These are phyloP conservation scores for Bacterosira constricta DNA, from an alignment of 108 stramenopile species.

Conservation along the genomic window DNA sequence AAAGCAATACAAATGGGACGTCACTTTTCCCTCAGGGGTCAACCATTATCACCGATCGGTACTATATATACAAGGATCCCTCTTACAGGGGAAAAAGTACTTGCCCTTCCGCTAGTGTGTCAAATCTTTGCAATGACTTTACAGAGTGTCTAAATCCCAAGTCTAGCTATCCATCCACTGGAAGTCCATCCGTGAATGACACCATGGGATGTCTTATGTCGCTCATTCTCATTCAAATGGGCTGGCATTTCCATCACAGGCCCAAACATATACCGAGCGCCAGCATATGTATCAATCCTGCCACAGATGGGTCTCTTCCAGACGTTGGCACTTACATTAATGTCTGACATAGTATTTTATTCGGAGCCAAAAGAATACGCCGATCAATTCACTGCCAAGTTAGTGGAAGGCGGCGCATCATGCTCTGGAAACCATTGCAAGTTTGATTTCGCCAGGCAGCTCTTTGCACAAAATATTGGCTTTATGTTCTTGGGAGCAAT, in stretches of 20 bases:
- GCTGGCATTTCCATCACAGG: slow-evolving; percentile 28
- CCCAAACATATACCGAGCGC: slow-evolving; percentile 19
- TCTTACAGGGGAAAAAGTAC: slow-evolving; percentile 6
- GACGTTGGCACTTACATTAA: slow-evolving; percentile 28
- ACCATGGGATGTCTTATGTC: slow-evolving; percentile 43
- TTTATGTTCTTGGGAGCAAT: slow-evolving; percentile 53
- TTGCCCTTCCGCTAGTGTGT: slow-evolving; percentile 26
- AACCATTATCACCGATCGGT: slow-evolving; percentile 6
- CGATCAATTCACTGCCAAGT: slow-evolving; percentile 31
- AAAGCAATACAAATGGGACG: slow-evolving; percentile 24
- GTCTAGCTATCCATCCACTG: slow-evolving; percentile 21
- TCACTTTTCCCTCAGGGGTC: slow-evolving; percentile 37
- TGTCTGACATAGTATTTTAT: slow-evolving; percentile 44
- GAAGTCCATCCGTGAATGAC: slow-evolving; percentile 46
- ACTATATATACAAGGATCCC: no score
- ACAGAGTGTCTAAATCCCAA: slow-evolving; percentile 9
- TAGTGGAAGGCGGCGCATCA: slow-evolving; percentile 26
- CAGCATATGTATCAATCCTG: slow-evolving; percentile 39
- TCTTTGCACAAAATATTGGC: slow-evolving; percentile 30
- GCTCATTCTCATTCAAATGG: slow-evolving; percentile 46
- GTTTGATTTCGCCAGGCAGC: slow-evolving; percentile 30
- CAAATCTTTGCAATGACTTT: slow-evolving; percentile 14
- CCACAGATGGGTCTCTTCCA: slow-evolving; percentile 62
- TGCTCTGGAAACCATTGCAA: slow-evolving; percentile 45
- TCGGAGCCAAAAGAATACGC: slow-evolving; percentile 52